Evolutionary conservation across 371 early-diverging fungal species (phyloP).

Genomic region (Parasitella parasitica): DNA sequence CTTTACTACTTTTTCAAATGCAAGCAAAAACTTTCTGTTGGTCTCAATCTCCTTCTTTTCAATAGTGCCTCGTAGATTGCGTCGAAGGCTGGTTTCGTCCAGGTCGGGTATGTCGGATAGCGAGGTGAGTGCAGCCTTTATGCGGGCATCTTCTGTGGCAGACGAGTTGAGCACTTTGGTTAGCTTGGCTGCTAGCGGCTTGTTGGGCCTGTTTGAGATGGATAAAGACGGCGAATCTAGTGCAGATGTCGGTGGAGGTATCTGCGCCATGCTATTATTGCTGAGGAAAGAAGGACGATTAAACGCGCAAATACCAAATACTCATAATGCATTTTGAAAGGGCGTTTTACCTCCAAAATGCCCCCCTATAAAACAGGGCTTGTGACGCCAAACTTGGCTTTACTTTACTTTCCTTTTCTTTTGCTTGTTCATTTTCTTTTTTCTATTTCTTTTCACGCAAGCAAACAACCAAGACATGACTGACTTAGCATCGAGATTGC

Average conservation of each 20-base stretch:
- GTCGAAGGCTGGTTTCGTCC: slow-evolving; percentile 56
- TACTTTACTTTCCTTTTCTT: neutral
- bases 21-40: slow-evolving; percentile 61
- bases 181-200: slow-evolving; percentile 54
- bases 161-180: slow-evolving; percentile 57
- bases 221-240: slow-evolving; percentile 20
- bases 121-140: slow-evolving; percentile 64
- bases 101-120: slow-evolving; percentile 68
- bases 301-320: too few species aligned
- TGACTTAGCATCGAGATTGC: neutral
- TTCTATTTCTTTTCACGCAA: neutral
- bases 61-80: slow-evolving; percentile 69
- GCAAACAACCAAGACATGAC: slow-evolving; percentile 5
- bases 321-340: too few species aligned
- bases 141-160: slow-evolving; percentile 52
- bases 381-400: too few species aligned
- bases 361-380: too few species aligned
- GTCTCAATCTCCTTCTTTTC: slow-evolving; percentile 66
- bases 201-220: slow-evolving; percentile 45
- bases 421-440: neutral
- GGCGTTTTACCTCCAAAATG: too few species aligned
- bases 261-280: neutral
- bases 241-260: neutral
- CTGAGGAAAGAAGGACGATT: neutral
- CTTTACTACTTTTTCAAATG: slow-evolving; percentile 62